Evolutionary conservation across 2,329 filamentous ascomycete species (phyloP), one percentile per base, ranked within the genome.

Genomic region (Cladosporium sp.): DNA sequence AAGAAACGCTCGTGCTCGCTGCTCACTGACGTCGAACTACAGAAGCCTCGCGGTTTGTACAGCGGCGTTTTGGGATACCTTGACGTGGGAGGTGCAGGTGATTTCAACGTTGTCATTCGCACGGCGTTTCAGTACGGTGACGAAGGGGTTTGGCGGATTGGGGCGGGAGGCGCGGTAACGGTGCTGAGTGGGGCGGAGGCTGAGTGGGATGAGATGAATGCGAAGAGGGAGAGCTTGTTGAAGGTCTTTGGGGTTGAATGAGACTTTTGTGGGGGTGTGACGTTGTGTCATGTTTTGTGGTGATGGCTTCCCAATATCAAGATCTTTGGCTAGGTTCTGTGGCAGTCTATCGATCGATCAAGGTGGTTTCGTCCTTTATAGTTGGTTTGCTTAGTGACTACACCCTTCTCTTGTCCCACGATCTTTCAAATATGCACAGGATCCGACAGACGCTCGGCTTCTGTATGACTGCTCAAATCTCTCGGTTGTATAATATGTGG

Each of bases 1-100:
- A 97, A 97, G 78, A 92, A 93, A 74, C 83, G 93, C 48, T 93
- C 89, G 62, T 97, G 93, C 71, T 87, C 96, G 76, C 82, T 97
- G 47, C 77, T 97, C 19, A 79, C 81, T 59, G 75, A 79, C 3
- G 80, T 96, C 40, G 92, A 96, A 73, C 74, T 73, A 17, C 70
- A 77, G 3, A 74, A 76, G 58, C 82, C 86, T 64, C 79, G 93
- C 52, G 86, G 90, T 32, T 74, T 97, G 51, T 97, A 97, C 74
- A 90, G 90, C 6, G 91, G 94, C 19, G 89, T 95, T 1, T 82
- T 97, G 50, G 93, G 93, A 0, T 97, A 96, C 73, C 83, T 96
- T 71, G 92, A 96, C 66, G 86, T 91, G 6, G 85, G 89, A 0
- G 93, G 93, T 0, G 84, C 84, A 6, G 91, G 90, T 0, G 92